These are phyloP conservation scores for Boletus vinaceobasis DNA, from an alignment of 768 basidiomycete genomes.

Conservation along the genomic window DNA sequence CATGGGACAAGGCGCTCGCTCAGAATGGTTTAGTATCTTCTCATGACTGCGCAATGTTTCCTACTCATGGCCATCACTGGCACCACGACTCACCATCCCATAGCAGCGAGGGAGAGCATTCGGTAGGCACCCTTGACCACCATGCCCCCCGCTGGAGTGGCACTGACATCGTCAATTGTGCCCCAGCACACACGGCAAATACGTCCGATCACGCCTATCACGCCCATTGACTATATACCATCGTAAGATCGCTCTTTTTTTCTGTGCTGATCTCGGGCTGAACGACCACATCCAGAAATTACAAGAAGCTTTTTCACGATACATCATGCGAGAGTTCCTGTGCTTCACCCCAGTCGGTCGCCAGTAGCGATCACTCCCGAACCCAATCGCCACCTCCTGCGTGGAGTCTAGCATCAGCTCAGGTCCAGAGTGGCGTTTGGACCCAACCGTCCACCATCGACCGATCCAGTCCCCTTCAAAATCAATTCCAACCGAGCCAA, in stretches of 20 bases:
- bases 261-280: constrained; percentile 9
- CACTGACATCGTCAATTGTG: constrained; percentile 13
- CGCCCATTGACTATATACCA: constrained; percentile 32
- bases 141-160: background rate
- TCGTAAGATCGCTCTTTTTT: constrained; percentile 24
- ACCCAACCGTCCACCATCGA: constrained; percentile 23
- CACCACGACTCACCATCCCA: constrained; percentile 19
- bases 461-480: constrained; percentile 35
- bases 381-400: constrained; percentile 44
- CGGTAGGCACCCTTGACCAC: constrained; percentile 21
- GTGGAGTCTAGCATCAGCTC: constrained; percentile 34
- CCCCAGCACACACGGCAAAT: constrained; percentile 29
- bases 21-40: constrained; percentile 39
- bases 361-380: constrained; percentile 47
- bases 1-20: constrained; percentile 35
- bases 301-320: constrained; percentile 33
- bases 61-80: constrained; percentile 31
- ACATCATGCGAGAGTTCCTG: constrained; percentile 29
- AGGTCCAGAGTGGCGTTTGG: constrained; percentile 26
- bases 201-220: constrained; percentile 36
- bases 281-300: constrained; percentile 22
- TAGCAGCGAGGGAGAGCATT: constrained; percentile 27
- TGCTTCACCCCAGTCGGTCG: constrained; percentile 31
- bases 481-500: constrained; percentile 38
- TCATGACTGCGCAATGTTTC: constrained; percentile 32